Conservation (phyloP, 2,329 filamentous ascomycete genomes). For the Sporothrix pseudoabietina region DNA sequence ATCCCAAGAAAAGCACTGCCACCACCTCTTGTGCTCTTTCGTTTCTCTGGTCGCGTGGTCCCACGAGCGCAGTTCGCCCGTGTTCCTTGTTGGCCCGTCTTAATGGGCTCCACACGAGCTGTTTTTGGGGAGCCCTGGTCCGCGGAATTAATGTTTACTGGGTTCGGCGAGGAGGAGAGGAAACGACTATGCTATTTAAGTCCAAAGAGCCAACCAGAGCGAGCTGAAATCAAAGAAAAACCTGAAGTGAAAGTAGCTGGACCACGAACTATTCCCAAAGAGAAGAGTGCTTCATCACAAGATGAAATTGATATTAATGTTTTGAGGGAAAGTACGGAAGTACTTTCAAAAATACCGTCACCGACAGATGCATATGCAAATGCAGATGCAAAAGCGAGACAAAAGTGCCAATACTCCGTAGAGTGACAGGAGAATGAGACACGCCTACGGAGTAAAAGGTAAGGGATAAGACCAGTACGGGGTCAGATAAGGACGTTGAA, state of each 20-base stretch:
- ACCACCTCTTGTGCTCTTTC: neutral
- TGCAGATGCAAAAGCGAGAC: neutral
- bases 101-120: slow-evolving; percentile 4
- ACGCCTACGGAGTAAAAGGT: neutral
- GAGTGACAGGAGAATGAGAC: slow-evolving; percentile 7
- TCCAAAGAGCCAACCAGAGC: slow-evolving; percentile 18
- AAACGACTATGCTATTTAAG: too few relatives aligned
- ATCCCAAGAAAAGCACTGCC: neutral
- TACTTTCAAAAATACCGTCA: neutral
- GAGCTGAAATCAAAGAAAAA: slow-evolving; percentile 16
- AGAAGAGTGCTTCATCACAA: neutral
- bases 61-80: slow-evolving; percentile 4
- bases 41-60: neutral
- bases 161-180: neutral
- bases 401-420: neutral
- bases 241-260: neutral
- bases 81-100: neutral
- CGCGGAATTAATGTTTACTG: neutral
- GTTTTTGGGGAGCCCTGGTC: neutral
- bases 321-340: neutral
- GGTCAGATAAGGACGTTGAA: neutral
- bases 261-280: neutral
- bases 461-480: neutral
- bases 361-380: neutral
- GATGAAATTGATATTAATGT: neutral